Conservation (phyloP, 83 land plant species). For the Picea abies region DNA sequence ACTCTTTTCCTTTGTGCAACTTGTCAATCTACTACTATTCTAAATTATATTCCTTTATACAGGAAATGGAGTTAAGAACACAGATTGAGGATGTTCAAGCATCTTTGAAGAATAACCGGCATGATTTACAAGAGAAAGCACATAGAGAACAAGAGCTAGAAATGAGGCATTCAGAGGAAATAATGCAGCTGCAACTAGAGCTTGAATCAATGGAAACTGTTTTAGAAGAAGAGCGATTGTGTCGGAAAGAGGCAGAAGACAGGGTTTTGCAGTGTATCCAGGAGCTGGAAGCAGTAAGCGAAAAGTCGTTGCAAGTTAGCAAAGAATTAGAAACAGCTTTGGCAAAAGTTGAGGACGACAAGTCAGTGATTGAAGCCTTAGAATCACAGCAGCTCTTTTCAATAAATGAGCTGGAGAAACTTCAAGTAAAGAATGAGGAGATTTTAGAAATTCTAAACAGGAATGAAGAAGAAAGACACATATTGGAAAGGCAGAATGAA, state of each 20-base stretch:
- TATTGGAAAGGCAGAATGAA: conserved; percentile 10
- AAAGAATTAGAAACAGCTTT: conserved; percentile 32
- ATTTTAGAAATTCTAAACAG: conserved; percentile 42
- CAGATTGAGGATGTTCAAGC: conserved; percentile 29
- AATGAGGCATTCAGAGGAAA: conserved; percentile 17
- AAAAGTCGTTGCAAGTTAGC: conserved; percentile 17
- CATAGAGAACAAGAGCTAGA: conserved; percentile 25
- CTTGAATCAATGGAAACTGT: conserved; percentile 63
- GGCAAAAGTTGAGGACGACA: conserved; percentile 43
- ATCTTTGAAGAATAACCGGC: conserved; percentile 4
- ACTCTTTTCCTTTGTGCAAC: background rate
- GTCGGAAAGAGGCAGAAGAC: conserved; percentile 38
- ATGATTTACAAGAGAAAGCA: conserved; percentile 14
- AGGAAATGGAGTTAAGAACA: conserved; percentile 27
- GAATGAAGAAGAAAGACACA: conserved; percentile 54
- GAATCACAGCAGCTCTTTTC: conserved; percentile 72
- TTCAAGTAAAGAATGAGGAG: conserved; percentile 33
- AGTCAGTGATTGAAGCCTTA: conserved; percentile 76
- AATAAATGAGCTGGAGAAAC: conserved; percentile 67
- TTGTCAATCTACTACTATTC: background rate
- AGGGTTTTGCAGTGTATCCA: conserved; percentile 19
- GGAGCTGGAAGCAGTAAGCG: conserved; percentile 36
- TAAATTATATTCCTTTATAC: background rate
- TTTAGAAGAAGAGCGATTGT: conserved; percentile 57
- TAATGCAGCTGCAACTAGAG: conserved; percentile 76